Evolutionary conservation across 2,329 filamentous ascomycete genomes (phyloP), one percentile per base, ranked within the genome.

Genomic region (Orbilia blumenaviensis): DNA sequence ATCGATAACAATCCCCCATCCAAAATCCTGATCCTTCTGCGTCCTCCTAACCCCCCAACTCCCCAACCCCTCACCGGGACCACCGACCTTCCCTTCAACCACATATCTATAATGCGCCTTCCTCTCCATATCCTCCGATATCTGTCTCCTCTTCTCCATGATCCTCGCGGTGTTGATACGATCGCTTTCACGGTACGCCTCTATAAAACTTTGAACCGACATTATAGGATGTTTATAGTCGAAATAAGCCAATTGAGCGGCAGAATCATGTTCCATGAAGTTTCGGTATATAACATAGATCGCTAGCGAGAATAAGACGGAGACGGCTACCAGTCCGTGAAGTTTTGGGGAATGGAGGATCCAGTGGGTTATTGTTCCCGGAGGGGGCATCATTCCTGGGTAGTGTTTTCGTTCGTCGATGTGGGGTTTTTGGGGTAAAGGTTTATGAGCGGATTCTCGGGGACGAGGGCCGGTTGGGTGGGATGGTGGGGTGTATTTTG

Each of bases 401-500:
- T 98, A 98, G 79, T 91, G 84, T 25, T 88, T 84, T 21, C 92
- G 91, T 50, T 93, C 93, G 1, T 85, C 83, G 81, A 95, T 96
- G 82, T 90, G 88, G 80, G 72, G 72, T 44, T 50, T 87, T 86
- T 41, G 90, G 6, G 66, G 66, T 14, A 72, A 61, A 1, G 89
- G 6, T 85, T 82, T 68, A 25, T 77, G 73, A 63, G 83, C 83
- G 78, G 87, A 86, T 69, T 88, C 86, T 6, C 87, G 85, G 34
- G 93, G 87, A 3, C 91, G 87, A 21, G 91, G 85, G 10, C 91
- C 90, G 14, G 66, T 72, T 9, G 67, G 67, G 83, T 98, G 94
- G 0, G 94, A 98, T 0, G 94, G 94, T 2, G 94, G 94, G 66
- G 92, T 92, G 86, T 97, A 98, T 82, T 90, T 91, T 81, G 91